phyloP scores from a whole-genome alignment of 192 early-diverging fungal species.

The Umbelopsis ramanniana region DNA sequence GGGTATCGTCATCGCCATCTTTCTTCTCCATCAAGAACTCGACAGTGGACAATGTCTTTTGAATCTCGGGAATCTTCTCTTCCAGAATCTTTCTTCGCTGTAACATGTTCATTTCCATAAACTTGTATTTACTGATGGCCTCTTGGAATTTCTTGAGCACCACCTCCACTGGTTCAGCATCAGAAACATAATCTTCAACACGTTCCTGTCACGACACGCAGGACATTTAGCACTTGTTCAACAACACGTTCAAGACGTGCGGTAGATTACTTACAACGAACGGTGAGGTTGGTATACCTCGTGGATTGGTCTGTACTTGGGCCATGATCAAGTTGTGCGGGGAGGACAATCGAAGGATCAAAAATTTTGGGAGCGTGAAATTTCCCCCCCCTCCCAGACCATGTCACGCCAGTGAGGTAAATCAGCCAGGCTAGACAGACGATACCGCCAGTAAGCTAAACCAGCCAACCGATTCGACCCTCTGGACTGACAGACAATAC shows the following conservation, averaged over 20 bases:
- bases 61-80: conserved; percentile 94
- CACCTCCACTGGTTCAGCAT: conserved; percentile 73
- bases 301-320: conserved; percentile 78
- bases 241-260: not conserved
- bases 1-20: conserved; percentile 43
- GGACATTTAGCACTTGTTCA: not conserved
- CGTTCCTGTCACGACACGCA: conserved; percentile 65
- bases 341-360: not conserved
- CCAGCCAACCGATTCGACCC: too few relatives aligned
- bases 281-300: conserved; percentile 94
- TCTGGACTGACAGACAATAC: not conserved
- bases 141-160: conserved; percentile 94
- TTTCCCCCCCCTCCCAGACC: not conserved
- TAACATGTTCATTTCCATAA: conserved; percentile 92
- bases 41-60: conserved; percentile 90
- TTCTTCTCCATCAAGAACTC: conserved; percentile 69
- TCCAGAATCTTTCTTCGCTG: conserved; percentile 85
- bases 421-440: too few relatives aligned
- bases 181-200: conserved; percentile 85
- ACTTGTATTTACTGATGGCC: conserved; percentile 95
- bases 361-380: conserved; percentile 2
- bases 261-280: conserved; percentile 74
- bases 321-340: not conserved
- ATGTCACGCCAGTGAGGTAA: not conserved
- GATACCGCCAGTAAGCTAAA: too few relatives aligned